These are phyloP conservation scores for Hylodesmum podocarpum DNA, from an alignment of 306 rosid genomes.

Conservation along the genomic window DNA sequence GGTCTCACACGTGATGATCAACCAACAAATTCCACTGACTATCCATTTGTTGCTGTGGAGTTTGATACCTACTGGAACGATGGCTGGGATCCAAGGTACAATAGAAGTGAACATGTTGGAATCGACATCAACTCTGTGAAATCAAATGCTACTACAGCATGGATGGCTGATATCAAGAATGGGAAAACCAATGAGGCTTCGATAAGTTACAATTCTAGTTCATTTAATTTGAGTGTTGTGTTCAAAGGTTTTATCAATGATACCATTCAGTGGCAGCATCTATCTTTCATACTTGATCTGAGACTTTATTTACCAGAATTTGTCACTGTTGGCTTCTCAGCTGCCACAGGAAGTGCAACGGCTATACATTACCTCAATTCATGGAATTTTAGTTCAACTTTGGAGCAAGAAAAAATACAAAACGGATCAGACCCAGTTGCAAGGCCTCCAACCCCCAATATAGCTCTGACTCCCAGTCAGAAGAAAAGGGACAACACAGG, in stretches of 20 bases:
- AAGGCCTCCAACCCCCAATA: not conserved
- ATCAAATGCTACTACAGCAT: conserved; percentile 31
- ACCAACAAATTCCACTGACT: not conserved
- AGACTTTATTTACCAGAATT: conserved; percentile 31
- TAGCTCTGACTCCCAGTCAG: not conserved
- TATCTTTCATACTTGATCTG: conserved; percentile 34
- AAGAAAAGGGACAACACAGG: not conserved
- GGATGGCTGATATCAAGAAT: conserved; percentile 21
- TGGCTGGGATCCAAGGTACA: not conserved
- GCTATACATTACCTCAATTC: not conserved
- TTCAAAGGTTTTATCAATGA: conserved; percentile 25
- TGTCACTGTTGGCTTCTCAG: conserved; percentile 48
- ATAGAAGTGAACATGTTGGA: conserved; percentile 52
- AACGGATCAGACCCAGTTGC: not conserved
- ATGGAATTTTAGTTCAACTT: conserved; percentile 37
- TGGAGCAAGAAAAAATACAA: not conserved
- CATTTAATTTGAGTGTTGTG: conserved; percentile 34
- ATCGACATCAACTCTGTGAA: conserved; percentile 39
- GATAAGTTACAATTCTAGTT: conserved; percentile 38
- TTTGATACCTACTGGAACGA: conserved; percentile 44
- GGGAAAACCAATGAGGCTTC: conserved; percentile 36
- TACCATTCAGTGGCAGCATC: not conserved
- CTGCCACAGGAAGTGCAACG: conserved; percentile 14
- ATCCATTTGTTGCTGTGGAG: conserved; percentile 52
- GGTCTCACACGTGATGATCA: conserved; percentile 26